A percentile compares a stretch with the other conserved stretches of the same genome.
Evolutionary conservation across 202 grass and related monocot genomes (phyloP).

Genomic region (Digitaria exilis): DNA sequence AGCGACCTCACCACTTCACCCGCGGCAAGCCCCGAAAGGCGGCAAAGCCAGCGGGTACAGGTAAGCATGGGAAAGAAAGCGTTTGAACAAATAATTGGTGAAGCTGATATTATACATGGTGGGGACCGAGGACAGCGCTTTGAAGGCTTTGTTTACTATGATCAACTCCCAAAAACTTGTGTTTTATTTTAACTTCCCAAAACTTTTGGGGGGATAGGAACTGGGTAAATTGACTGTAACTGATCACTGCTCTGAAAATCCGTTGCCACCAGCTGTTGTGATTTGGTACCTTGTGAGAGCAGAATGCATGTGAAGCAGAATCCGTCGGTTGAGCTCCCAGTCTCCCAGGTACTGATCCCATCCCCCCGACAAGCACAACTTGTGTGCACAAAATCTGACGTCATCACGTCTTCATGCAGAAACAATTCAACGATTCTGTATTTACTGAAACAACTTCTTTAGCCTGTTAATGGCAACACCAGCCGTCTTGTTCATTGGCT

Average conservation of each 20-base stretch:
- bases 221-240: background rate
- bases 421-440: background rate
- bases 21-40: background rate
- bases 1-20: background rate
- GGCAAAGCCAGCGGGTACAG: conserved; percentile 16
- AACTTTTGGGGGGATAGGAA: conserved; percentile 43
- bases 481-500: conserved; percentile 94
- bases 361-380: conserved; percentile 26
- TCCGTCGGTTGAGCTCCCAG: conserved; percentile 5
- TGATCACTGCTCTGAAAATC: background rate
- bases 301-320: background rate
- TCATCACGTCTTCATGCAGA: conserved; percentile 21
- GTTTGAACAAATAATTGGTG: conserved; percentile 44
- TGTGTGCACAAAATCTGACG: conserved; percentile 24
- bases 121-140: conserved; percentile 12
- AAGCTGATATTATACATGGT: conserved; percentile 45
- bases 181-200: conserved; percentile 45
- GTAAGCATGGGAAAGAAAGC: conserved; percentile 13
- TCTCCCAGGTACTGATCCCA: conserved; percentile 12
- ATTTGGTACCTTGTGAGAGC: conserved; percentile 23
- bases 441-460: conserved; percentile 84
- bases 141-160: conserved; percentile 31
- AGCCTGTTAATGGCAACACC: conserved; percentile 67
- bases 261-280: background rate
- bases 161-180: conserved; percentile 35